Conservation (phyloP, 2,329 filamentous ascomycete genomes). For the Xylaria polymorpha region DNA sequence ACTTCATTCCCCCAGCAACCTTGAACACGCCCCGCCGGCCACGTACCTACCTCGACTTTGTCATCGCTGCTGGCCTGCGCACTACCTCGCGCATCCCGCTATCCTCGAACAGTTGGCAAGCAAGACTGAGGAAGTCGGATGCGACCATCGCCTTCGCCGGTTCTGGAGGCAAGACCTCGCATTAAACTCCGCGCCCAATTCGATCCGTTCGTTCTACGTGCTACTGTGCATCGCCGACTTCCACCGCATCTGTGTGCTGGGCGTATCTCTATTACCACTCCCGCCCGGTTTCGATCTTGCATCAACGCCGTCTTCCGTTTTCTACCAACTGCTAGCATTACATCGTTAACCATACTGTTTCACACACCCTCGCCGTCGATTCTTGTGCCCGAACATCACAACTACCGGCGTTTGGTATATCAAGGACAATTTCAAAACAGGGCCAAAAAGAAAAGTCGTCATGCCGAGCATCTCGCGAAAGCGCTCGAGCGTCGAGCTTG, state of each 20-base stretch:
- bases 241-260: not conserved
- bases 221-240: not conserved
- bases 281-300: not conserved
- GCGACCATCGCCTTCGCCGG: not conserved
- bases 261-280: not conserved
- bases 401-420: not conserved
- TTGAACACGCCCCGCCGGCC: not conserved
- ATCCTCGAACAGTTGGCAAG: not conserved
- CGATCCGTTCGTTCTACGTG: constrained; percentile 2
- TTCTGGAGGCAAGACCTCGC: constrained; percentile 4
- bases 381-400: not conserved
- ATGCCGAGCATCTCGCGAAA: constrained; percentile 43
- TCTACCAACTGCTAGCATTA: not conserved
- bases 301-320: not conserved
- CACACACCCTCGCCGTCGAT: not conserved
- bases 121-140: constrained; percentile 15
- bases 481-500: constrained; percentile 41
- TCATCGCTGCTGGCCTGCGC: not conserved
- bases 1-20: constrained; percentile 9
- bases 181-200: not conserved
- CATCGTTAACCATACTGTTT: not conserved
- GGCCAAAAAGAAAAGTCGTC: not conserved
- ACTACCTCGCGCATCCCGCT: not conserved
- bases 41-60: not conserved
- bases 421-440: not conserved